A percentile compares a stretch with the other conserved stretches of the same genome.
Conservation (phyloP, 1,284 basidiomycete species). For the Rhodotorula sp. region DNA sequence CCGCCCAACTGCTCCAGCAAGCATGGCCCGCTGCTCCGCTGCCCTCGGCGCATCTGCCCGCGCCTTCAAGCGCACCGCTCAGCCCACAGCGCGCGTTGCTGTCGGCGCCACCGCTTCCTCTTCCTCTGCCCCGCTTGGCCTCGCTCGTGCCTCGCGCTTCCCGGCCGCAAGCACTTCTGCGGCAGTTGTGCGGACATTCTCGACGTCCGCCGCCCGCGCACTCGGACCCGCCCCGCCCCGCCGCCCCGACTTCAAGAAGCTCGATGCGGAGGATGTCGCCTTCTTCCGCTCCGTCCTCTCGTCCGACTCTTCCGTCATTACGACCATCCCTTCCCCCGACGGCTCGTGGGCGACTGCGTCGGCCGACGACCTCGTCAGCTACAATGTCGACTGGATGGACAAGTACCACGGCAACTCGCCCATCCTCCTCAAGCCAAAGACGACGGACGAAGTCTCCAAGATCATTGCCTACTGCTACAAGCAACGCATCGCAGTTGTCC, state of each 20-base stretch:
- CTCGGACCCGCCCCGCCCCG: conserved; percentile 21
- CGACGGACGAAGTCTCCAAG: conserved; percentile 81
- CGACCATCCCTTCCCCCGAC: conserved; percentile 49
- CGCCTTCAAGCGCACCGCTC: conserved; percentile 6
- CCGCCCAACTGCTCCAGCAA: neutral
- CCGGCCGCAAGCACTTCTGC: neutral
- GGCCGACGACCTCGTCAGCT: conserved; percentile 67
- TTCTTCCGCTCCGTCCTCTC: conserved; percentile 55
- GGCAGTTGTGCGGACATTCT: conserved; percentile 9
- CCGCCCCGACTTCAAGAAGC: conserved; percentile 51
- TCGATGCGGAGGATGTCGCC: conserved; percentile 55
- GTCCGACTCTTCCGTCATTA: conserved; percentile 54
- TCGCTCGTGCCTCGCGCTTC: neutral
- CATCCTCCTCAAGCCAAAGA: conserved; percentile 85
- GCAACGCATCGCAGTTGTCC: conserved; percentile 79
- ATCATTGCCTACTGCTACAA: conserved; percentile 78
- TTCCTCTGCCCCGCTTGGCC: neutral
- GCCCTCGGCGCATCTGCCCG: conserved; percentile 4
- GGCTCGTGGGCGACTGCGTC: conserved; percentile 30
- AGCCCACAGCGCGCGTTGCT: neutral
- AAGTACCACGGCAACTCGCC: conserved; percentile 84
- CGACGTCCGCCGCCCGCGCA: neutral
- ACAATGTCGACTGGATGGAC: conserved; percentile 96
- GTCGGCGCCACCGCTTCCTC: neutral
- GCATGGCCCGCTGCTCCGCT: neutral